These are phyloP conservation scores for Epichloe gansuensis DNA, from an alignment of 2,329 filamentous ascomycete species.

Conservation along the genomic window DNA sequence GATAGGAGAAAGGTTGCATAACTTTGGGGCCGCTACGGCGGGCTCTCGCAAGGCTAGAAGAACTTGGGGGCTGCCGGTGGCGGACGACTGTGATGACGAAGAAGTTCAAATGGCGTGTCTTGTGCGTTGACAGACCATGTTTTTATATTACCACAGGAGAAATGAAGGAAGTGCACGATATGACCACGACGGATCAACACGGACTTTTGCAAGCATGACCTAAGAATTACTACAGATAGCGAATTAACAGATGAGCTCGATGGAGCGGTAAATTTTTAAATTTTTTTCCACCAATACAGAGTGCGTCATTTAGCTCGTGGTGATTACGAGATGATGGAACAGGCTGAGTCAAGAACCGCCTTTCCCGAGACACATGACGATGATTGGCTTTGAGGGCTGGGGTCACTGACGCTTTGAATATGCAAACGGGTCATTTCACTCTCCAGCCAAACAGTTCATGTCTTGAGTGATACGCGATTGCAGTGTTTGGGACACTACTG, in stretches of 20 bases:
- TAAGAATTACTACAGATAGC: neutral
- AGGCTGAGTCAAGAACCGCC: too few species aligned
- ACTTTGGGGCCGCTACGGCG: slow-evolving; percentile 53
- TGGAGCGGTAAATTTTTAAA: neutral
- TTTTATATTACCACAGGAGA: neutral
- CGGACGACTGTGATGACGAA: slow-evolving; percentile 3
- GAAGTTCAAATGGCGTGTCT: too few species aligned
- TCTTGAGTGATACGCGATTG: too few species aligned
- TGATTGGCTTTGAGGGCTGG: too few species aligned
- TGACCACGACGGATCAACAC: neutral
- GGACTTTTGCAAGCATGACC: neutral
- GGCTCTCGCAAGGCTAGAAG: slow-evolving; percentile 22
- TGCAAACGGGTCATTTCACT: too few species aligned
- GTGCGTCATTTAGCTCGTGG: neutral
- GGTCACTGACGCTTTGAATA: too few species aligned
- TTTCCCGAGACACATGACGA: too few species aligned
- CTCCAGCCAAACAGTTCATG: neutral
- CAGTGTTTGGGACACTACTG: neutral
- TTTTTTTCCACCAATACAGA: neutral
- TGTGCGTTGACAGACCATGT: neutral
- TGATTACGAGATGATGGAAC: too few species aligned
- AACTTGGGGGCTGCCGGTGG: slow-evolving; percentile 24
- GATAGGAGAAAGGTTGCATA: slow-evolving; percentile 88
- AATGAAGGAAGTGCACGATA: neutral
- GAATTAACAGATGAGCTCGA: neutral